Conservation (phyloP, 2,329 filamentous ascomycete genomes). For the Trichoderma cornu-damae region DNA sequence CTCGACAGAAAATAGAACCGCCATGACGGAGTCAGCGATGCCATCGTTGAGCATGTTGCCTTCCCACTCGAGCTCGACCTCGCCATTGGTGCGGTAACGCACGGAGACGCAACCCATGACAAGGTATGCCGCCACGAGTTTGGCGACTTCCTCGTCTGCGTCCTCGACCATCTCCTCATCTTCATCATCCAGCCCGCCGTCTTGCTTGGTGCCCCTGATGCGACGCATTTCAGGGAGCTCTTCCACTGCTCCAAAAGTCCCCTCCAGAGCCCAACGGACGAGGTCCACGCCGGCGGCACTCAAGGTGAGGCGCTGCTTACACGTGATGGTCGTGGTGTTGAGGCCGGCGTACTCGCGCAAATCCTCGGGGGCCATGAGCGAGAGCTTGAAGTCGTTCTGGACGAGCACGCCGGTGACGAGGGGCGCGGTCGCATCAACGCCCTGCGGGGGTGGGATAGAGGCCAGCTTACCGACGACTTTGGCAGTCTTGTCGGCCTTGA, state of each 20-base stretch:
- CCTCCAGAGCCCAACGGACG: slow-evolving; percentile 89
- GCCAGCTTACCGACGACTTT: slow-evolving; percentile 95
- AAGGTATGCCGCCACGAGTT: slow-evolving; percentile 52
- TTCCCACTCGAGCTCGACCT: slow-evolving; percentile 93
- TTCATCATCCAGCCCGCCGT: slow-evolving; percentile 32
- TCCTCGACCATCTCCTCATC: slow-evolving; percentile 39
- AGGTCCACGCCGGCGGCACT: slow-evolving; percentile 85
- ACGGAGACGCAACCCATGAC: slow-evolving; percentile 91
- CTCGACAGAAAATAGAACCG: slow-evolving; percentile 85
- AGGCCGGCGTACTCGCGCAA: slow-evolving; percentile 94
- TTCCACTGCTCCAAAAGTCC: slow-evolving; percentile 85
- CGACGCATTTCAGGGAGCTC: slow-evolving; percentile 54
- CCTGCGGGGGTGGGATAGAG: slow-evolving; percentile 63
- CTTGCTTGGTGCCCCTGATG: slow-evolving; percentile 29
- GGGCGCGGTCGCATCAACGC: slow-evolving; percentile 32
- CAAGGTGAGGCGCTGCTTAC: slow-evolving; percentile 83
- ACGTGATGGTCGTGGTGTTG: slow-evolving; percentile 89
- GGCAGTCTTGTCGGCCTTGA: slow-evolving; percentile 89
- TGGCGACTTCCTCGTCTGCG: slow-evolving; percentile 59
- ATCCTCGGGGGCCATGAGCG: slow-evolving; percentile 94
- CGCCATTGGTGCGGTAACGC: slow-evolving; percentile 68
- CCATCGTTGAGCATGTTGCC: slow-evolving; percentile 97
- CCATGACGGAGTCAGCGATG: slow-evolving; percentile 95
- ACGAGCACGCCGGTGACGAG: slow-evolving; percentile 88
- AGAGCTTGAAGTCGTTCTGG: slow-evolving; percentile 96